Percentiles rank a stretch among this genome's conserved stretches.
Conservation (phyloP, 306 rosid genomes). For the Mimosa bimucronata region DNA sequence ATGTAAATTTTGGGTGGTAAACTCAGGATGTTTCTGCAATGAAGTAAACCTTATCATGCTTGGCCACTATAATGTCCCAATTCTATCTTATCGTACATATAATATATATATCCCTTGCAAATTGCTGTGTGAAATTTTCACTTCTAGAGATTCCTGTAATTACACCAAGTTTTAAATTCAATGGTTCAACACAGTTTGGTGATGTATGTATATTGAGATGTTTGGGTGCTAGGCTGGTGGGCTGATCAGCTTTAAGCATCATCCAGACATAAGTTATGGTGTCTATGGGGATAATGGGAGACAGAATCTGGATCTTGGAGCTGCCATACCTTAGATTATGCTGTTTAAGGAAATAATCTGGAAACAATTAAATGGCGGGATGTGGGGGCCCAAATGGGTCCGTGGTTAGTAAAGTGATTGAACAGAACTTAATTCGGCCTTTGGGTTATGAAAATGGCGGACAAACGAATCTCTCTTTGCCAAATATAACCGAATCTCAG, state of each 20-base stretch:
- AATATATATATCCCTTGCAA: neutral
- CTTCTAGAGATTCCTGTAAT: neutral
- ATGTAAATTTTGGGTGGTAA: slow-evolving; percentile 25
- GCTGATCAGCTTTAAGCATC: neutral
- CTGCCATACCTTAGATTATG: slow-evolving; percentile 1
- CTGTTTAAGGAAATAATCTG: slow-evolving; percentile 21
- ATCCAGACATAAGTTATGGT: neutral
- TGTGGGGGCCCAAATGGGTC: neutral
- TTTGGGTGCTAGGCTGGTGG: neutral
- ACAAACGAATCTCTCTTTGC: slow-evolving; percentile 35
- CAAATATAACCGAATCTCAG: slow-evolving; percentile 13
- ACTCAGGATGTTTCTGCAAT: neutral
- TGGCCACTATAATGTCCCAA: neutral
- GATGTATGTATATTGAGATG: neutral
- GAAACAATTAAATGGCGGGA: neutral
- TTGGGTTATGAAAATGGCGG: slow-evolving; percentile 41
- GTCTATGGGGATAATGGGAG: neutral
- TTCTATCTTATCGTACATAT: neutral
- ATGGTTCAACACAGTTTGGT: neutral
- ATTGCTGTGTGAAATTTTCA: neutral
- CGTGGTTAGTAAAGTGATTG: slow-evolving; percentile 21
- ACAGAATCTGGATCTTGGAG: neutral
- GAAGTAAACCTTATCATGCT: neutral
- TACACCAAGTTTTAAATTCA: neutral
- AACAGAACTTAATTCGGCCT: slow-evolving; percentile 24